Evolutionary conservation across 2,329 filamentous ascomycete species (phyloP).

Genomic region (Geosmithia putterillii): DNA sequence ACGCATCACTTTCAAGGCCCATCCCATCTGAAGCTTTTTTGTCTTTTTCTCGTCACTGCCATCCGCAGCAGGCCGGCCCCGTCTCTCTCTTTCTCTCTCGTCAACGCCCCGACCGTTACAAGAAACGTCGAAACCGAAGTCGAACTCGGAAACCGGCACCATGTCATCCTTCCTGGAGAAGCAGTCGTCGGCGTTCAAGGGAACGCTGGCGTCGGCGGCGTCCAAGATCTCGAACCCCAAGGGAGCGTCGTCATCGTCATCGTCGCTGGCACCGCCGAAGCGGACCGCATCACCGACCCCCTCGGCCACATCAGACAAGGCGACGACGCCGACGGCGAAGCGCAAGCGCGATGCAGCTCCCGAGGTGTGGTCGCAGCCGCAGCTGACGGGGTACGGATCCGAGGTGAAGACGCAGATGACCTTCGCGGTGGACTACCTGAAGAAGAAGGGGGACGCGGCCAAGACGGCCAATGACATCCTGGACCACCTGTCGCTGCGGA

Average conservation of each 20-base stretch:
- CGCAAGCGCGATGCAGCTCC: slow-evolving; percentile 41
- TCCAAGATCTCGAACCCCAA: slow-evolving; percentile 45
- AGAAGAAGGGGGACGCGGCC: slow-evolving; percentile 54
- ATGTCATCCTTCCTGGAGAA: slow-evolving; percentile 55
- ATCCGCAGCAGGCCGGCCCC: not conserved
- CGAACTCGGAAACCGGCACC: slow-evolving; percentile 9
- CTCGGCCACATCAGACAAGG: slow-evolving; percentile 39
- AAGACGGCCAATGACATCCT: slow-evolving; percentile 67
- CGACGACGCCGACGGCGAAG: slow-evolving; percentile 51
- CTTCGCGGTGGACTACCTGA: slow-evolving; percentile 76
- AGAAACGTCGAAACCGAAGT: no score
- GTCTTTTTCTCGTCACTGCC: no score
- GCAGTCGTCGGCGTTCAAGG: slow-evolving; percentile 50
- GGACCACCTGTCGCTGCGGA: slow-evolving; percentile 63
- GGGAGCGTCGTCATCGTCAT: slow-evolving; percentile 22
- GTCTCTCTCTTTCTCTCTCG: not conserved
- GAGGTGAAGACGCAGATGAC: slow-evolving; percentile 81
- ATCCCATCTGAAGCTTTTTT: no score
- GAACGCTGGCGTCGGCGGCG: slow-evolving; percentile 49
- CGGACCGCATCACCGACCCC: slow-evolving; percentile 47
- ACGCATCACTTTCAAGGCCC: no score
- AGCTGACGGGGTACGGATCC: slow-evolving; percentile 61
- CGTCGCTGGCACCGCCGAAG: slow-evolving; percentile 20
- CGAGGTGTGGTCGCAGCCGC: slow-evolving; percentile 62
- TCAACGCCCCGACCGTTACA: no score